Conservation (phyloP, 2,329 filamentous ascomycete species). For the Plectosphaerella cucumerina region DNA sequence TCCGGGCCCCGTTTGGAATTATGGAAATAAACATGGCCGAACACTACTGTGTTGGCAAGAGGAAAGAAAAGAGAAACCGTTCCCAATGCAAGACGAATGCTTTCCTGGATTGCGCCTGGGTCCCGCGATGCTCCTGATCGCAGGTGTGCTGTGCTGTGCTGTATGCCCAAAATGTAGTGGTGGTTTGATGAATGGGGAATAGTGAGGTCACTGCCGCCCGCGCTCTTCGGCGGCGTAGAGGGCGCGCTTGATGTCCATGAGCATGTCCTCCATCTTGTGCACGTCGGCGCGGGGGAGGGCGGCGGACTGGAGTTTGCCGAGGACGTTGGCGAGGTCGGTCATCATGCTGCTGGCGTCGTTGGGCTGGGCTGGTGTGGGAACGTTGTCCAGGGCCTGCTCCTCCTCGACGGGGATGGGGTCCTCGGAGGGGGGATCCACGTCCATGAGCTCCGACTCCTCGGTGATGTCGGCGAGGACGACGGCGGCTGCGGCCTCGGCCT, state of each 20-base stretch:
- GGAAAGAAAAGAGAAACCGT: background rate
- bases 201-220: slow-evolving; percentile 31
- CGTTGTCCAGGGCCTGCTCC: background rate
- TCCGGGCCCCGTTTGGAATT: too few species aligned
- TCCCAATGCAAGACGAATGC: background rate
- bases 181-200: too few species aligned
- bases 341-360: slow-evolving; percentile 35
- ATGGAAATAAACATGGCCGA: background rate
- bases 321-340: slow-evolving; percentile 45
- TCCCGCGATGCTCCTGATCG: background rate
- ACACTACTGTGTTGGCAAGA: background rate
- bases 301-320: slow-evolving; percentile 56
- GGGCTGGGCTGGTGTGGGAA: slow-evolving; percentile 25
- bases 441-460: slow-evolving; percentile 19
- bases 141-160: background rate
- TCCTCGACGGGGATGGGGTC: background rate
- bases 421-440: background rate
- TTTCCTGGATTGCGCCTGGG: too few species aligned
- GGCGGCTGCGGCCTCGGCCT: slow-evolving; percentile 10
- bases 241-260: slow-evolving; percentile 74
- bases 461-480: slow-evolving; percentile 4
- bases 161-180: too few species aligned
- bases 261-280: slow-evolving; percentile 68
- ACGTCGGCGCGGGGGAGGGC: slow-evolving; percentile 62
- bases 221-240: slow-evolving; percentile 67